Conservation (phyloP, 1,139 yeast species). For the Geotrichum fermentans region DNA sequence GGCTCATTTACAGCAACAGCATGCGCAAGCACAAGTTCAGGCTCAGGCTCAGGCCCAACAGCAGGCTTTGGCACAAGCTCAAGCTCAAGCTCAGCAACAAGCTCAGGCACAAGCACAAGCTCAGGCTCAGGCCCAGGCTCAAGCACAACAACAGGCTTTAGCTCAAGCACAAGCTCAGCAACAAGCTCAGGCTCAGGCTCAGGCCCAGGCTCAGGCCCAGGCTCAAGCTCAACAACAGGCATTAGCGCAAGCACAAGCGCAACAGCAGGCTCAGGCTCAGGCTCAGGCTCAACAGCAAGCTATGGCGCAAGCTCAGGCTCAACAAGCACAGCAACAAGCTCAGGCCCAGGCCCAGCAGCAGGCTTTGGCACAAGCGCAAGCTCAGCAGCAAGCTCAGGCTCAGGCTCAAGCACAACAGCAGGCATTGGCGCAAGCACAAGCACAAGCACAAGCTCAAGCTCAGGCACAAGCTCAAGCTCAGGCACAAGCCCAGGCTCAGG, state of each 20-base stretch:
- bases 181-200: constrained; percentile 11
- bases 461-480: constrained; percentile 4
- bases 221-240: no score
- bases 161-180: no score
- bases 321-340: no score
- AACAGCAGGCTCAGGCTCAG: constrained; percentile 5
- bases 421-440: not conserved
- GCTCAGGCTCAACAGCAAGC: constrained; percentile 16
- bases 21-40: constrained; percentile 6
- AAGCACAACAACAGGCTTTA: no score
- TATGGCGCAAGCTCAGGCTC: constrained; percentile 15
- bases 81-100: constrained; percentile 16
- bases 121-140: not conserved
- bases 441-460: constrained; percentile 3
- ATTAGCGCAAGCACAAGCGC: no score
- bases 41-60: constrained; percentile 7
- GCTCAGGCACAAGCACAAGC: constrained; percentile 16
- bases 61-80: constrained; percentile 14
- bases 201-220: constrained; percentile 20
- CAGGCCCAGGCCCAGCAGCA: constrained; percentile 16
- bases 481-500: constrained; percentile 10
- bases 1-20: constrained; percentile 22
- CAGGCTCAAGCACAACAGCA: constrained; percentile 16
- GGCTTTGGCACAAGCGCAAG: constrained; percentile 16
- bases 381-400: constrained; percentile 15